phyloP scores from a whole-genome alignment of 208 protist species.

The Porcisia deanei region DNA sequence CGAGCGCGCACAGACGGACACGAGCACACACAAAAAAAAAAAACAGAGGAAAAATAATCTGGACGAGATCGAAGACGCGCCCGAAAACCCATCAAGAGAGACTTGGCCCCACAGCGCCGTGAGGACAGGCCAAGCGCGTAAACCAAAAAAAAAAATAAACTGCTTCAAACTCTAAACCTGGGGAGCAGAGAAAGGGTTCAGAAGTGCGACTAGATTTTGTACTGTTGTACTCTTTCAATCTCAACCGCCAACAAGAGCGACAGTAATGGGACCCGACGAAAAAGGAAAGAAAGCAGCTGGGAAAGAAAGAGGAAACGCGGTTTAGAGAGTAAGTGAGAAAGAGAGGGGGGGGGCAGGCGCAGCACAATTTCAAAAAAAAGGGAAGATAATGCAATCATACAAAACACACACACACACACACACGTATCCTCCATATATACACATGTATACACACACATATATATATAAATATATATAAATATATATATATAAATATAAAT shows the following conservation, averaged over 20 bases:
- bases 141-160: not conserved
- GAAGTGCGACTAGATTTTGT: not conserved
- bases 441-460: not conserved
- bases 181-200: not conserved
- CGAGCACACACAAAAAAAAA: not conserved
- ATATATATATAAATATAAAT: not conserved
- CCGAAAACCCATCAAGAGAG: too few relatives aligned
- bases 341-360: too few relatives aligned
- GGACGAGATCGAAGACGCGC: too few relatives aligned
- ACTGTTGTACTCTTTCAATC: not conserved
- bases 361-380: not conserved
- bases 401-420: constrained; percentile 9
- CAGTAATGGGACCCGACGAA: not conserved
- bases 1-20: not conserved
- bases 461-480: not conserved
- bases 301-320: not conserved
- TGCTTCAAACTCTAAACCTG: not conserved
- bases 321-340: too few relatives aligned
- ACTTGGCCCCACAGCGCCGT: not conserved
- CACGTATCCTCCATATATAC: not conserved
- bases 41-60: not conserved
- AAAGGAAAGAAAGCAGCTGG: too few relatives aligned
- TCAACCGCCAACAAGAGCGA: constrained; percentile 10
- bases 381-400: not conserved
- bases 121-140: not conserved